Evolutionary conservation across 768 basidiomycete species (phyloP), one percentile per base, ranked within the genome.

Genomic region (Trametes elegans): DNA sequence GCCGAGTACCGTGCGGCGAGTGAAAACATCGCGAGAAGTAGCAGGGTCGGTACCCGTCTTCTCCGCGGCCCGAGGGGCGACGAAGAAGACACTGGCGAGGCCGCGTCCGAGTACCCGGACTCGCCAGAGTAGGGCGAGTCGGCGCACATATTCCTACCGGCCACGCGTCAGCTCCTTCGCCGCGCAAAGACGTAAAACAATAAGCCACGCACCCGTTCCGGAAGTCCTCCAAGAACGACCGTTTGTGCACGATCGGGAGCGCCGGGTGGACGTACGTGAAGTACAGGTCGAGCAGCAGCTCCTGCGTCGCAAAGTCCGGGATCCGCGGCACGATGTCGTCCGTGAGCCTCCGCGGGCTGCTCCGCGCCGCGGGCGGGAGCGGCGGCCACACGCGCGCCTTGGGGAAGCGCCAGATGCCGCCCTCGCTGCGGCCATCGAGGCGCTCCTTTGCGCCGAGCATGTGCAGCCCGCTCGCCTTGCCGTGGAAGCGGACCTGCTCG

Each of bases 371-470:
- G 9, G 28, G 68, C 54, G 57, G 68, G 56, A 80, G 68, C 3
- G 84, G 84, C 0, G 93, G 93, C 93, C 93, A 95, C 23, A 93
- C 88, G n/a, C 92, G 79, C 3, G 91, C 87, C 61, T 84, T 85
- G 0, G 93, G 91, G 71, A 95, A 94, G 26, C 85, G 83, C 87
- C 88, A 90, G 50, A 88, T 86, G 0, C 88, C 90, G 18, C 84
- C 87, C 60, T 87, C 85, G 60, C 85, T 88, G 63, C 87, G 75
- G 35, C 77, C 74, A 64, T 88, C 87, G 49, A 76, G 68, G 39
- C 84, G 76, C 45, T 83, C 81, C 55, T 80, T 80, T 60, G 73
- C 73, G 14, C 82, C 83, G 42, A 93, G 70, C 53, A 93, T 74
- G 68, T 93, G 84, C 58, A 93, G 69, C 2, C 91, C 90, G 55